Evolutionary conservation across 2,329 filamentous ascomycete species (phyloP).

Genomic region (Xylogone sp.): DNA sequence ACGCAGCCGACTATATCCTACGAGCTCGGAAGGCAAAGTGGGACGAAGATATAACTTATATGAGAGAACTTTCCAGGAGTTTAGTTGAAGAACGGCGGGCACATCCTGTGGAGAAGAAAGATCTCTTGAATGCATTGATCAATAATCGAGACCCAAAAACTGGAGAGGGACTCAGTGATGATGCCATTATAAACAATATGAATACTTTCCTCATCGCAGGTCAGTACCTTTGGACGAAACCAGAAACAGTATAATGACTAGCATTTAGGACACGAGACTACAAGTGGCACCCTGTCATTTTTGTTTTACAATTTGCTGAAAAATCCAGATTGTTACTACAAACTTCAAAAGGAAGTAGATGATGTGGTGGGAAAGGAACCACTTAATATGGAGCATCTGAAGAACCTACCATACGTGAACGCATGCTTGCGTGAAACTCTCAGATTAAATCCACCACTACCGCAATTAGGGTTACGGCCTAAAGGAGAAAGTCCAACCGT

Average conservation of each 20-base stretch:
- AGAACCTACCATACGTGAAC: slow-evolving; percentile 58
- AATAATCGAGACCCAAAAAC: slow-evolving; percentile 64
- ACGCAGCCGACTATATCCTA: too few relatives aligned
- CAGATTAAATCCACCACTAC: slow-evolving; percentile 58
- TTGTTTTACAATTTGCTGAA: slow-evolving; percentile 45
- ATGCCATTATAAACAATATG: slow-evolving; percentile 59
- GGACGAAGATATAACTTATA: slow-evolving; percentile 47
- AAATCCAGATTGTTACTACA: slow-evolving; percentile 38
- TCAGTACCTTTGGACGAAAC: too few relatives aligned
- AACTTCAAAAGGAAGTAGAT: slow-evolving; percentile 48
- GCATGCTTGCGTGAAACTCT: slow-evolving; percentile 65
- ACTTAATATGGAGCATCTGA: slow-evolving; percentile 42
- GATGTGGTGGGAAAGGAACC: slow-evolving; percentile 40
- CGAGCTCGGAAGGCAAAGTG: too few relatives aligned
- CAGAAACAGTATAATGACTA: too few relatives aligned
- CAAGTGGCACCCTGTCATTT: slow-evolving; percentile 57
- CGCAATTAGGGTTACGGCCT: slow-evolving; percentile 14
- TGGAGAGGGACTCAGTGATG: slow-evolving; percentile 58
- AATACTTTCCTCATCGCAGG: slow-evolving; percentile 38
- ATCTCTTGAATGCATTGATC: slow-evolving; percentile 68
- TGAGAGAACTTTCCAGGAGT: slow-evolving; percentile 54
- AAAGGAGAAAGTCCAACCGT: too few relatives aligned
- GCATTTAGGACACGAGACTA: slow-evolving; percentile 69
- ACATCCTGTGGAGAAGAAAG: slow-evolving; percentile 54
- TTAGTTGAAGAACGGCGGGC: slow-evolving; percentile 56